A percentile compares a stretch with the other conserved stretches of the same genome.
These are phyloP conservation scores for Nakaseomyces kungkrabaensis DNA, from an alignment of 1,139 yeast species.

Conservation along the genomic window DNA sequence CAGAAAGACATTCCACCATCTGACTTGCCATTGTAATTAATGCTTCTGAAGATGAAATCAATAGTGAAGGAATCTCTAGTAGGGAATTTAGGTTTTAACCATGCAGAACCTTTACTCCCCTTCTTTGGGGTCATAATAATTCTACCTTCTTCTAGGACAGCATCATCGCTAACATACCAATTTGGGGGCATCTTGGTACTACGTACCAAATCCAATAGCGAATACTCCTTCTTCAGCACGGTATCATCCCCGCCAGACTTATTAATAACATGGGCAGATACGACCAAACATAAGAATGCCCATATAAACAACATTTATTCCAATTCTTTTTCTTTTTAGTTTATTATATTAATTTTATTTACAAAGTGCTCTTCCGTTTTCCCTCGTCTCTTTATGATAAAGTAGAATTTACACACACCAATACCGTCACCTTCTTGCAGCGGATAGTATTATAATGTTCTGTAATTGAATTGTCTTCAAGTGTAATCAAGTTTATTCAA, in stretches of 20 bases:
- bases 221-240: constrained; percentile 18
- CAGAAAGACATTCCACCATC: constrained; percentile 22
- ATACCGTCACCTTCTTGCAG: no score
- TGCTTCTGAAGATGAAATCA: constrained; percentile 20
- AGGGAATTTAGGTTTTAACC: constrained; percentile 33
- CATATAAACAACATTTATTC: background rate
- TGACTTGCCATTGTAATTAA: constrained; percentile 4
- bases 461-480: no score
- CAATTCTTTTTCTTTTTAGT: background rate
- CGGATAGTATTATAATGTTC: no score
- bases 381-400: no score
- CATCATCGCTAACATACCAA: constrained; percentile 30
- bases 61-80: constrained; percentile 37
- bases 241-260: constrained; percentile 1
- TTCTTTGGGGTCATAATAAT: constrained; percentile 36
- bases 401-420: no score
- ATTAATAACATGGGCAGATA: background rate
- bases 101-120: constrained; percentile 35
- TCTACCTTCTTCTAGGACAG: constrained; percentile 33
- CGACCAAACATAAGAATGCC: background rate
- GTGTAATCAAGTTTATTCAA: no score
- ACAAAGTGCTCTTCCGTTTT: no score
- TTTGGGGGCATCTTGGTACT: constrained; percentile 9
- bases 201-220: constrained; percentile 31
- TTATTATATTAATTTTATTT: background rate